Evolutionary conservation across 768 basidiomycete species (phyloP), one percentile per base, ranked within the genome.

Genomic region (Epithele typhae): DNA sequence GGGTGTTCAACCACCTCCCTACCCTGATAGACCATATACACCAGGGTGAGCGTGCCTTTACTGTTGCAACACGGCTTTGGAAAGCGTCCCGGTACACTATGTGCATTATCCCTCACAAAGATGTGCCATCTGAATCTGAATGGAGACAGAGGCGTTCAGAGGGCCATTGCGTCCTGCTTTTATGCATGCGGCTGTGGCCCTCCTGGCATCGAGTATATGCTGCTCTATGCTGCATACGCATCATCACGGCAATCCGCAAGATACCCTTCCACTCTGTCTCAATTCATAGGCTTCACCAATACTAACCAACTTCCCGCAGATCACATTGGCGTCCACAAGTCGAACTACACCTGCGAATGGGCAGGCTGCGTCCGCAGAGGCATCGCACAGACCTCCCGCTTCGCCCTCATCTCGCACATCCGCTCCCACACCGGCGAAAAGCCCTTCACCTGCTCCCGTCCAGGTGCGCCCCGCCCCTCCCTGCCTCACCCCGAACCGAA

Each of bases 361-460:
- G 67, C 78, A 17, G 82, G 81, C 4, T 97, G 93, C 67, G 69
- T 71, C 17, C 78, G 93, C 15, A 75, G 84, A 43, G 90, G 92
- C 3, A 73, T 92, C 41, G 76, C 85, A 1, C 93, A 96, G 62
- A 89, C 88, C 0, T 91, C 88, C 4, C 79, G 91, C 21, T 95
- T 93, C 55, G 90, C 92, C 5, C 78, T 97, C 38, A 82, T 93
- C 46, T 89, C 90, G 4, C 93, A 97, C 62, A 79, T 92, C 39
- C 80, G 93, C 25, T 89, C 87, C 10, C 93, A 97, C 62, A 95
- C 93, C 0, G 93, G 93, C 43, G 93, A 97, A 67, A 92, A 92
- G 59, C 93, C 92, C 0, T 96, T 92, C 60, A 82, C 77, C 19
- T 97, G 93, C 61, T 67, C 81, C 10, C 71, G 79, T 48, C 82